phyloP scores from a whole-genome alignment of 2,329 filamentous ascomycete species.

The Emericellopsis atlantica region DNA sequence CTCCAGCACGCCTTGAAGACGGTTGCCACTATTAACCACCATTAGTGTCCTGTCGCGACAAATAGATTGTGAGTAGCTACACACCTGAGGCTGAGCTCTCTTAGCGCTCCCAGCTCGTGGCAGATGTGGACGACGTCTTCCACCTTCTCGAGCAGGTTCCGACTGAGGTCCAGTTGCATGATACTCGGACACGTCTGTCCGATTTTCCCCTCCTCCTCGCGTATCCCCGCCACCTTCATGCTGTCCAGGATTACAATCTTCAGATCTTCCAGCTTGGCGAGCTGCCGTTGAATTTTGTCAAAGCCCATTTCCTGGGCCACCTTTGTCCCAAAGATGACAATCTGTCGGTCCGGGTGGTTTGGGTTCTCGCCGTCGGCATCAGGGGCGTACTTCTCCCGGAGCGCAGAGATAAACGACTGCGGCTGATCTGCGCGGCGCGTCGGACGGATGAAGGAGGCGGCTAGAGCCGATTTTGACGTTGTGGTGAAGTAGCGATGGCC shows the following conservation, averaged over 20 bases:
- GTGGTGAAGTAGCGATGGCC: constrained; percentile 74
- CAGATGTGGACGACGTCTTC: constrained; percentile 60
- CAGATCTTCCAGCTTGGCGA: constrained; percentile 67
- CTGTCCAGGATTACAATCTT: constrained; percentile 75
- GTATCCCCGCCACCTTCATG: constrained; percentile 40
- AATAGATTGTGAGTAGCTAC: constrained; percentile 11
- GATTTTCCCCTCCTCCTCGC: constrained; percentile 20
- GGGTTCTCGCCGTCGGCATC: constrained; percentile 2
- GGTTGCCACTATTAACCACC: constrained; percentile 52
- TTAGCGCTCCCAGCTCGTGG: constrained; percentile 51
- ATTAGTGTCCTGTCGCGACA: neutral
- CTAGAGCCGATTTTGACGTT: constrained; percentile 53
- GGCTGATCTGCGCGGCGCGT: constrained; percentile 55
- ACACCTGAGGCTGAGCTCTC: constrained; percentile 59
- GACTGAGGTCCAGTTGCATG: constrained; percentile 69
- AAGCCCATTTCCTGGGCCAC: constrained; percentile 90
- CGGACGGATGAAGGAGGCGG: constrained; percentile 80
- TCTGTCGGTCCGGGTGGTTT: constrained; percentile 11
- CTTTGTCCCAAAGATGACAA: constrained; percentile 64
- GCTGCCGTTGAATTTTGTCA: constrained; percentile 74
- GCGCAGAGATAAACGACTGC: constrained; percentile 65
- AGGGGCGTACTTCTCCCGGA: constrained; percentile 59
- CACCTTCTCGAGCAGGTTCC: constrained; percentile 65
- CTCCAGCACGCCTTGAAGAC: constrained; percentile 37
- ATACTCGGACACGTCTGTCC: constrained; percentile 50